Percentiles rank a stretch among this genome's conserved stretches.
phyloP scores from a whole-genome alignment of 495 filamentous ascomycete genomes.

The Lophiotrema nucula region DNA sequence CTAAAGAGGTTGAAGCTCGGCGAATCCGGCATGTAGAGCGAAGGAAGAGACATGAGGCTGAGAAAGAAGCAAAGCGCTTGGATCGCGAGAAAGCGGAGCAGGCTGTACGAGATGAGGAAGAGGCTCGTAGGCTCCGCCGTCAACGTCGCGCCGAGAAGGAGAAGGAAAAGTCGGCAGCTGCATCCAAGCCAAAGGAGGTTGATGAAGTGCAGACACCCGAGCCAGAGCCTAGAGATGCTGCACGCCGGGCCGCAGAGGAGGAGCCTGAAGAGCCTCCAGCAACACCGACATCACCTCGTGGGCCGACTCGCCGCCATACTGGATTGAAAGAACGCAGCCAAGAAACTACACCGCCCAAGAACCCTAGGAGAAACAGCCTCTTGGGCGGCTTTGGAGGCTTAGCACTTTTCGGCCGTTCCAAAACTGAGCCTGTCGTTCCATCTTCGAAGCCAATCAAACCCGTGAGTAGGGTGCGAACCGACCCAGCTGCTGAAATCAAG shows the following conservation, averaged over 20 bases:
- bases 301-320: constrained; percentile 16
- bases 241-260: constrained; percentile 32
- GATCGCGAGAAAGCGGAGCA: constrained; percentile 2
- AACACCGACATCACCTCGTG: constrained; percentile 23
- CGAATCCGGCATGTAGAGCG: constrained; percentile 1
- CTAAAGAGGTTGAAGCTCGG: constrained; percentile 4
- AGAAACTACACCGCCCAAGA: constrained; percentile 9
- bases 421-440: constrained; percentile 28
- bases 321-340: constrained; percentile 13
- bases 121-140: constrained; percentile 17
- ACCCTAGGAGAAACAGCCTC: constrained; percentile 18
- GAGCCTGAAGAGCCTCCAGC: constrained; percentile 16
- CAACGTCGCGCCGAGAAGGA: constrained; percentile 16
- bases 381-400: constrained; percentile 24
- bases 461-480: constrained; percentile 15
- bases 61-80: constrained; percentile 1
- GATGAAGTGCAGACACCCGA: too few relatives aligned
- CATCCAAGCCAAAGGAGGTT: background rate
- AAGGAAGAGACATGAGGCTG: constrained; percentile 7
- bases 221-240: constrained; percentile 25
- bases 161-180: constrained; percentile 9
- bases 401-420: constrained; percentile 29
- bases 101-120: background rate
- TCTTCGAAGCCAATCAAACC: constrained; percentile 25
- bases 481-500: constrained; percentile 9